phyloP scores from a whole-genome alignment of 2,329 filamentous ascomycete genomes.

The Monosporascus sp. region DNA sequence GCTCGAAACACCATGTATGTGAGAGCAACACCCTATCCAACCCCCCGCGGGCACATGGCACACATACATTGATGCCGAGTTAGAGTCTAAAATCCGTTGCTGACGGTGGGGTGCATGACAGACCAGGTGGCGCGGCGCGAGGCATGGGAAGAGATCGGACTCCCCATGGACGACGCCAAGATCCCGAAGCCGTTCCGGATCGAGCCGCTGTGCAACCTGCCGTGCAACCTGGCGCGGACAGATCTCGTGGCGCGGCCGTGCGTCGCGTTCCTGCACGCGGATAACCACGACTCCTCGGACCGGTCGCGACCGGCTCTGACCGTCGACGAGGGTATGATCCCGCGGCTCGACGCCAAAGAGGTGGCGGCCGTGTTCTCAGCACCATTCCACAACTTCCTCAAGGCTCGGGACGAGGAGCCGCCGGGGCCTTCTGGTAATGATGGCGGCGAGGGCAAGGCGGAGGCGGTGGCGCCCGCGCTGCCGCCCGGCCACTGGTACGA shows the following conservation, averaged over 20 bases:
- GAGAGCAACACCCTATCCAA: not conserved
- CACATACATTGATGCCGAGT: too few species aligned
- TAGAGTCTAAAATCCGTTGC: not conserved
- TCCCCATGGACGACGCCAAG: slow-evolving; percentile 64
- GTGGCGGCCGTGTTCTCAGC: slow-evolving; percentile 92
- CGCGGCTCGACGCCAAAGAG: slow-evolving; percentile 79
- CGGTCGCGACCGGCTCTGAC: slow-evolving; percentile 31
- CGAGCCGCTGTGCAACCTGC: slow-evolving; percentile 82
- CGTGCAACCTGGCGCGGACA: slow-evolving; percentile 67
- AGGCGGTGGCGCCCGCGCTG: slow-evolving; percentile 29
- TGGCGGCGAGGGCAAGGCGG: slow-evolving; percentile 28
- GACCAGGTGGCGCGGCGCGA: slow-evolving; percentile 85
- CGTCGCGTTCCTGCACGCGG: slow-evolving; percentile 70
- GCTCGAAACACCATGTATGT: slow-evolving; percentile 56
- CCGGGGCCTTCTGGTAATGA: slow-evolving; percentile 10
- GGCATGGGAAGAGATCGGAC: slow-evolving; percentile 88
- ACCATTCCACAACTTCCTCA: slow-evolving; percentile 79
- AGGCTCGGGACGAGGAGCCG: slow-evolving; percentile 48
- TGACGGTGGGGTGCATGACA: slow-evolving; percentile 15
- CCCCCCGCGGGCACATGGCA: not conserved
- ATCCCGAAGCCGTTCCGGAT: slow-evolving; percentile 75
- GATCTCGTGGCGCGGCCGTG: slow-evolving; percentile 71
- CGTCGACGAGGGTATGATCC: slow-evolving; percentile 68
- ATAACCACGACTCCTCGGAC: slow-evolving; percentile 33
- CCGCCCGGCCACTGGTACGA: slow-evolving; percentile 72